Evolutionary conservation across 805 yeast genomes (phyloP).

Genomic region (Wickerhamiella musiphila): DNA sequence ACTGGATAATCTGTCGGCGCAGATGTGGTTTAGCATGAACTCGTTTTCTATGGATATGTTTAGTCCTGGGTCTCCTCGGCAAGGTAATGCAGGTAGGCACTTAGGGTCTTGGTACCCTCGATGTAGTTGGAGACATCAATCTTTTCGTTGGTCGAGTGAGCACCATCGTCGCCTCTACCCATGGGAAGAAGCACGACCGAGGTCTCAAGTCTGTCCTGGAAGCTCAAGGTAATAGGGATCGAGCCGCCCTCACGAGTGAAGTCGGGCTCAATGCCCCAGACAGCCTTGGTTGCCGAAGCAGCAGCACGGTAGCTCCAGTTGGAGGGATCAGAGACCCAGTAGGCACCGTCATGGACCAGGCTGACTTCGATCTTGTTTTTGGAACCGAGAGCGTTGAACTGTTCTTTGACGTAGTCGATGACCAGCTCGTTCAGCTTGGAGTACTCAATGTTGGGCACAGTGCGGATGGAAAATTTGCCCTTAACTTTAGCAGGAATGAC

Average conservation of each 20-base stretch:
- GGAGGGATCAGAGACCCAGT: constrained; percentile 92
- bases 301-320: constrained; percentile 91
- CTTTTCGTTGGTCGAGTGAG: constrained; percentile 95
- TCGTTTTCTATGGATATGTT: too few species aligned
- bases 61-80: constrained; percentile 26
- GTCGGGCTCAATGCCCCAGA: constrained; percentile 91
- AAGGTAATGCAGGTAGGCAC: constrained; percentile 84
- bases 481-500: constrained; percentile 89
- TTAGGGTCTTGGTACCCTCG: constrained; percentile 82
- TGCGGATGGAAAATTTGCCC: constrained; percentile 93
- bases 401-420: constrained; percentile 45
- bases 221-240: constrained; percentile 88
- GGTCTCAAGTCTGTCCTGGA: constrained; percentile 73
- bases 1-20: too few species aligned
- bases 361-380: constrained; percentile 60
- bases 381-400: constrained; percentile 51
- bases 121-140: constrained; percentile 75
- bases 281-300: constrained; percentile 79
- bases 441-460: constrained; percentile 86
- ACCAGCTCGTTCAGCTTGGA: constrained; percentile 65
- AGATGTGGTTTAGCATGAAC: too few species aligned
- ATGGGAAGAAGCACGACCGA: constrained; percentile 82
- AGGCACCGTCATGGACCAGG: constrained; percentile 84
- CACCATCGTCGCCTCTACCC: constrained; percentile 99
- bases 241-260: constrained; percentile 98